phyloP scores from a whole-genome alignment of 148 eudicot species.

The Fagopyrum homotropicum region DNA sequence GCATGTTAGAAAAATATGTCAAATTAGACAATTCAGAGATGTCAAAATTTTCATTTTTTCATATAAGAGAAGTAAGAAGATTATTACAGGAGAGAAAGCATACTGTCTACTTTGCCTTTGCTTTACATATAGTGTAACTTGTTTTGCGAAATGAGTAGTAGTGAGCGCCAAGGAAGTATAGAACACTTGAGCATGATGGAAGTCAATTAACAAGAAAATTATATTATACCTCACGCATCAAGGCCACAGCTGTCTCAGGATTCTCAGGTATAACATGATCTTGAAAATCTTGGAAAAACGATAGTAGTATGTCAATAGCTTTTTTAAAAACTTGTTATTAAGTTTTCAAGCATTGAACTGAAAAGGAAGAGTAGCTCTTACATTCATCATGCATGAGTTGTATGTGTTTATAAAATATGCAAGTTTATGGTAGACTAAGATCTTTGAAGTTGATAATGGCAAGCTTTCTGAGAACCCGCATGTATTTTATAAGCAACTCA shows the following conservation, averaged over 20 bases:
- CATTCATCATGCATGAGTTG: slow-evolving; percentile 95
- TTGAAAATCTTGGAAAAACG: slow-evolving; percentile 60
- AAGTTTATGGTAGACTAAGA: slow-evolving; percentile 80
- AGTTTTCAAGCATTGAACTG: neutral
- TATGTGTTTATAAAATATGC: slow-evolving; percentile 92
- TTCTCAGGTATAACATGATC: slow-evolving; percentile 79
- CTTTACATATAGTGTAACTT: too few species aligned
- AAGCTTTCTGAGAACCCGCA: slow-evolving; percentile 80
- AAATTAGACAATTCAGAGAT: too few species aligned
- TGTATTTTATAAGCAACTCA: slow-evolving; percentile 15
- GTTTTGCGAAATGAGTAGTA: too few species aligned
- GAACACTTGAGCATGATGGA: slow-evolving; percentile 6
- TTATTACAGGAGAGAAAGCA: too few species aligned
- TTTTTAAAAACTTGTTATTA: neutral
- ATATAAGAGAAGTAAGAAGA: too few species aligned
- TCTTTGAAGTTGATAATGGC: slow-evolving; percentile 60
- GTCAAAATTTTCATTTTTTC: too few species aligned
- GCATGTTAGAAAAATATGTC: too few species aligned
- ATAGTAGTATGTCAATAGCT: neutral
- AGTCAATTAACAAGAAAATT: neutral
- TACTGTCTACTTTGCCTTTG: too few species aligned
- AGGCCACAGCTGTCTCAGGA: slow-evolving; percentile 59
- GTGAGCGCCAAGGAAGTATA: neutral
- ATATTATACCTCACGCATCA: slow-evolving; percentile 65
- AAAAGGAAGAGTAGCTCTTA: slow-evolving; percentile 24